Conservation (phyloP, 768 basidiomycete species). For the Chlorophyllum brunneum region DNA sequence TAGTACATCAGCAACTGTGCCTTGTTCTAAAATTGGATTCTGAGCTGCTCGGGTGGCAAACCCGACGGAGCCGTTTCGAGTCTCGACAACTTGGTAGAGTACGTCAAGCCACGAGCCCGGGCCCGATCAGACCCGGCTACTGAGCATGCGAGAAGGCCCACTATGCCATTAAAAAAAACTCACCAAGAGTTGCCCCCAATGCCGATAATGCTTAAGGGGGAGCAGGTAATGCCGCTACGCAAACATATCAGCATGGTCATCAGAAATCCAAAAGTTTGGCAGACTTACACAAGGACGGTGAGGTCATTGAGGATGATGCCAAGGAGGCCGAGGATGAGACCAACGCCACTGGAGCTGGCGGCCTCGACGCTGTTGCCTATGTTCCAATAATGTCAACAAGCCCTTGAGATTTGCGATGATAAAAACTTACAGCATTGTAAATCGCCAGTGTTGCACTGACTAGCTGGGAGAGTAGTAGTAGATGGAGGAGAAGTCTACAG, state of each 20-base stretch:
- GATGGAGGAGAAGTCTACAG: conserved; percentile 19
- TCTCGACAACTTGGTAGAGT: too few relatives aligned
- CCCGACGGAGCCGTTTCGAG: too few relatives aligned
- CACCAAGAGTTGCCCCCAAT: conserved; percentile 24
- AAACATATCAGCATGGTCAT: conserved; percentile 9
- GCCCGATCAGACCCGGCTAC: neutral
- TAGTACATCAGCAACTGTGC: neutral
- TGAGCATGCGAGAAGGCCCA: neutral
- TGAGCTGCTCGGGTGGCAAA: too few relatives aligned
- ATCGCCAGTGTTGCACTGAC: conserved; percentile 28
- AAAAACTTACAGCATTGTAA: conserved; percentile 23
- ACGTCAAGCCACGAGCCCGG: too few relatives aligned
- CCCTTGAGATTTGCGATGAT: conserved; percentile 17
- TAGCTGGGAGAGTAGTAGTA: conserved; percentile 17
- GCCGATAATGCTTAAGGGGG: conserved; percentile 23
- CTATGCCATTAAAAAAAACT: neutral
- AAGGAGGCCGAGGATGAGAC: conserved; percentile 26
- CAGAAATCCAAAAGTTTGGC: neutral
- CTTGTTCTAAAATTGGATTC: neutral
- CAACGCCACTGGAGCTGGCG: conserved; percentile 17
- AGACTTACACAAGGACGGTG: conserved; percentile 24
- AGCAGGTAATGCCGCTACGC: conserved; percentile 32
- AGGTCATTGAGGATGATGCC: conserved; percentile 23
- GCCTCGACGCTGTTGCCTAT: conserved; percentile 7
- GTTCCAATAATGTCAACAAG: neutral